These are phyloP conservation scores for Mycosarcoma mackinlayi DNA, from an alignment of 1,284 basidiomycete species.

Conservation along the genomic window DNA sequence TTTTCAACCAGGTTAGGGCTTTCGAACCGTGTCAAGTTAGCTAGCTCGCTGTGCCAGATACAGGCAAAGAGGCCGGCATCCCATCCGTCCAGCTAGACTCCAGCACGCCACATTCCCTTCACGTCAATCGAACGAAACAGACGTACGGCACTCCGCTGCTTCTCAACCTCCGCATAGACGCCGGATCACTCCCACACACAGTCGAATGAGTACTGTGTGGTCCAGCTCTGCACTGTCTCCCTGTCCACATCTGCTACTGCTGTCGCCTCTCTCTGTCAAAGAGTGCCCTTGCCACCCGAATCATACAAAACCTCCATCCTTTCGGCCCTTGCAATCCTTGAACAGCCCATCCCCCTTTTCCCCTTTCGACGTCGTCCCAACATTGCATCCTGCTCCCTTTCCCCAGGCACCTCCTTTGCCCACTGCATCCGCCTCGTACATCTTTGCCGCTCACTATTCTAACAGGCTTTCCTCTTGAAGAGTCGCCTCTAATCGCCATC, in stretches of 20 bases:
- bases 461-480: constrained; percentile 6
- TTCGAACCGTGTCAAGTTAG: too few relatives aligned
- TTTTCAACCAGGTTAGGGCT: background rate
- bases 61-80: constrained; percentile 13
- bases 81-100: too few relatives aligned
- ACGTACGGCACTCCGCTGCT: background rate
- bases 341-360: background rate
- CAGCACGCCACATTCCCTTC: constrained; percentile 5
- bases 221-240: background rate
- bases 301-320: constrained; percentile 28
- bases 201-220: too few relatives aligned
- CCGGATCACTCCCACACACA: too few relatives aligned
- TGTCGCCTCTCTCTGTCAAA: background rate
- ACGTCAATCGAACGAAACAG: background rate
- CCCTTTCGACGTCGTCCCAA: background rate
- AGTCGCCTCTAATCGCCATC: background rate
- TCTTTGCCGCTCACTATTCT: background rate
- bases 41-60: constrained; percentile 10
- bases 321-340: background rate
- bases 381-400: too few relatives aligned
- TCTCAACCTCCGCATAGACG: background rate
- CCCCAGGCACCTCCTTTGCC: background rate
- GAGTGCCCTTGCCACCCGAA: background rate
- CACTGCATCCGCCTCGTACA: background rate
- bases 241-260: background rate